Percentiles rank a stretch among this genome's conserved stretches.
These are phyloP conservation scores for Zoysia japonica DNA, from an alignment of 176 grass and related monocot species.

Conservation along the genomic window DNA sequence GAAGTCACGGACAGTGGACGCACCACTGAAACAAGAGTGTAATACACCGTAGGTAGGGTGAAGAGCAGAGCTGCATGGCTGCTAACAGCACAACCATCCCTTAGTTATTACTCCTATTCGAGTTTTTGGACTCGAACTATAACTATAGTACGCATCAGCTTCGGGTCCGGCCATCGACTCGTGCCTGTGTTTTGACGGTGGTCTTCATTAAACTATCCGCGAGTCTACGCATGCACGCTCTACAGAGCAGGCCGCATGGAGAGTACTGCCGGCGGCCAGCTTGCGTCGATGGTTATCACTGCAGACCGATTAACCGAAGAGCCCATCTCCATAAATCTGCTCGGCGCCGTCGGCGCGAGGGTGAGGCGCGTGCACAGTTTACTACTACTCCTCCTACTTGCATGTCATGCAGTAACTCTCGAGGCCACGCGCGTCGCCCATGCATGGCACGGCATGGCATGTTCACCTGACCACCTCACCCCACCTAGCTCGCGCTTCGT, in stretches of 20 bases:
- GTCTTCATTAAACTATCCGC: not conserved
- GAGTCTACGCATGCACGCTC: slow-evolving; percentile 3
- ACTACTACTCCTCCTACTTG: not conserved
- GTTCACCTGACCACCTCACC: not conserved
- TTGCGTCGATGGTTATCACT: not conserved
- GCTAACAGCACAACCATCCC: not conserved
- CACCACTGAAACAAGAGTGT: not conserved
- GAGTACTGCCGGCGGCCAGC: not conserved
- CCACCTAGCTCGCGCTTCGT: not conserved
- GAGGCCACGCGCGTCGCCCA: not conserved
- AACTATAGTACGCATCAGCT: not conserved
- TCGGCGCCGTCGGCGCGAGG: not conserved
- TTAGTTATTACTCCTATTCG: no score
- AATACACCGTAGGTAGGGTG: not conserved
- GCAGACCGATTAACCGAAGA: not conserved
- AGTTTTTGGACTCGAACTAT: no score
- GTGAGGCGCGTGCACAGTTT: slow-evolving; percentile 6
- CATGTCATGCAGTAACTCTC: not conserved
- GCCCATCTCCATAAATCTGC: not conserved
- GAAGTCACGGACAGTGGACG: not conserved
- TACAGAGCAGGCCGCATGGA: not conserved
- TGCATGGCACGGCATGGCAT: not conserved
- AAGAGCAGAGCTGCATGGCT: not conserved
- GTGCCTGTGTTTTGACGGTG: not conserved
- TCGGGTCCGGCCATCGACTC: not conserved